Evolutionary conservation across 73 alveolate species (phyloP).

Genomic region (Paramecium sonneborni): DNA sequence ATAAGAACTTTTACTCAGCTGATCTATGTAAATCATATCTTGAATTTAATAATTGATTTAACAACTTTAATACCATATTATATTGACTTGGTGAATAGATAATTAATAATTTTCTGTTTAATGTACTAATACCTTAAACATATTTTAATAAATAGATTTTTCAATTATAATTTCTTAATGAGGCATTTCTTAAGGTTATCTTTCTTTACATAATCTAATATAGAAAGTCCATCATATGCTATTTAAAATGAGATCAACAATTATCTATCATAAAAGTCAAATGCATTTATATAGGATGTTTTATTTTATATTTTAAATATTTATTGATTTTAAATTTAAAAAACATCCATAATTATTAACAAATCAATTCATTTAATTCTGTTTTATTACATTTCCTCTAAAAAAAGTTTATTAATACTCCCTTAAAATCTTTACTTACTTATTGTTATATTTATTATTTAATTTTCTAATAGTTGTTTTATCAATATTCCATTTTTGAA

Average conservation of each 20-base stretch:
- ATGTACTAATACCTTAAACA: neutral
- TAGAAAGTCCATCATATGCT: slow-evolving; percentile 25
- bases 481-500: neutral
- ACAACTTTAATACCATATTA: neutral
- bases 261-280: slow-evolving; percentile 57
- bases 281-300: slow-evolving; percentile 42
- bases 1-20: neutral
- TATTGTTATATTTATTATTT: neutral
- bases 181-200: neutral
- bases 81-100: too few species aligned
- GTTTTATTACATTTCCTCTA: neutral
- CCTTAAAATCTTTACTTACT: neutral
- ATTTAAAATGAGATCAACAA: slow-evolving; percentile 52
- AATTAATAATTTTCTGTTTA: neutral
- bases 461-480: neutral
- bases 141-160: neutral
- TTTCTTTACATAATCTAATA: slow-evolving; percentile 40
- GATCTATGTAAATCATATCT: neutral
- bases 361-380: neutral
- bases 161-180: slow-evolving; percentile 3
- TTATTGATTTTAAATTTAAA: neutral
- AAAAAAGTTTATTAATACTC: neutral
- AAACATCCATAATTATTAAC: neutral
- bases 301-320: neutral
- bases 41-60: neutral